These are phyloP conservation scores for Boletus sensibilis DNA, from an alignment of 768 basidiomycete genomes.

Conservation along the genomic window DNA sequence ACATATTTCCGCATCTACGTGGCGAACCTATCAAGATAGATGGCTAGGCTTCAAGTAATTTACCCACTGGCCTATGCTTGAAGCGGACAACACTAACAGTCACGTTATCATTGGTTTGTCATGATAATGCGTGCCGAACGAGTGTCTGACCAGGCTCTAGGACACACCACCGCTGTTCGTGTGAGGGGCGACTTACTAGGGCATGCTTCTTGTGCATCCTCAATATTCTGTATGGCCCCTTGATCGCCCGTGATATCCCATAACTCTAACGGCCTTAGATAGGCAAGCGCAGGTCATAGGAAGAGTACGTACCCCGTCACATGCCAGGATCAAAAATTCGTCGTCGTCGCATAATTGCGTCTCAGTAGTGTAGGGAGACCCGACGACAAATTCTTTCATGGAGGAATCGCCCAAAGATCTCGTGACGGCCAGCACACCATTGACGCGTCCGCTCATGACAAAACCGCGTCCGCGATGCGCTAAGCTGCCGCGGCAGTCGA, in stretches of 20 bases:
- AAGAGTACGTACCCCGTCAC: slow-evolving; percentile 80
- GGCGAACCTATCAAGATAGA: too few relatives aligned
- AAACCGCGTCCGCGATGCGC: slow-evolving; percentile 98
- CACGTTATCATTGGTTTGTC: too few relatives aligned
- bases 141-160: too few relatives aligned
- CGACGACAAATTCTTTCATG: slow-evolving; percentile 99
- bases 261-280: slow-evolving; percentile 50
- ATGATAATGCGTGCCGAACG: too few relatives aligned
- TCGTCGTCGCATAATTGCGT: slow-evolving; percentile 88
- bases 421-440: slow-evolving; percentile 95
- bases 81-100: too few relatives aligned
- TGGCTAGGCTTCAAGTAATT: too few relatives aligned
- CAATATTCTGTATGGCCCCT: slow-evolving; percentile 67
- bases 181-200: too few relatives aligned
- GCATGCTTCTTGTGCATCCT: slow-evolving; percentile 84
- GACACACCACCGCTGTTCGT: too few relatives aligned
- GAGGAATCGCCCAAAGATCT: slow-evolving; percentile 93
- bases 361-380: slow-evolving; percentile 97
- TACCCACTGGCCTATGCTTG: too few relatives aligned
- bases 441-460: slow-evolving; percentile 97
- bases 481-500: too few relatives aligned
- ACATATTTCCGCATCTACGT: not conserved
- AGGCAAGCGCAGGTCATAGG: not conserved
- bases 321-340: slow-evolving; percentile 93
- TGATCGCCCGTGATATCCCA: slow-evolving; percentile 98